Evolutionary conservation across 371 early-diverging fungal species (phyloP), one percentile per base, ranked within the genome.

Genomic region (Lichtheimia ornata): DNA sequence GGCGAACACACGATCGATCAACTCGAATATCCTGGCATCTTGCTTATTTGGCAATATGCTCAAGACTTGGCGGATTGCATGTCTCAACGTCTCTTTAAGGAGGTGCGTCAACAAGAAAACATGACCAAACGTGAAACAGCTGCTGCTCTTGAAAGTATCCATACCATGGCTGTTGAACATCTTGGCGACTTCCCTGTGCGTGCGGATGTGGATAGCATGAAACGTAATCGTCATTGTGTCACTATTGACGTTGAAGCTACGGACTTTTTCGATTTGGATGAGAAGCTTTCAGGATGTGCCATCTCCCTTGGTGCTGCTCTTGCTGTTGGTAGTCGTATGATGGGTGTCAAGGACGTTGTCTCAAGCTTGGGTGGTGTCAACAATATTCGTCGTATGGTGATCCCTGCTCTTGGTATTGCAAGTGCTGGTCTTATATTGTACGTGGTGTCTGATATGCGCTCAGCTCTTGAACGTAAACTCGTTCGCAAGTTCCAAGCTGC

Each of bases 31-130:
- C 84, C 86, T 18, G 95, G 97, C 18, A 65, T 94, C 49, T 65
- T 93, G 13, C 83, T 90, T 56, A 83, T 90, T 56, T 93, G 93
- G 92, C 84, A 87, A 62, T 97, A 94, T 72, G 94, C 95, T n/a
- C 84, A 88, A 54, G 88, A 88, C 58, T 74, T 93, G 56, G 81
- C 84, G 50, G 83, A 86, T 57, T 78, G 87, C 45, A 88, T 91
- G 85, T 81, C 85, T 5, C 83, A 84, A 40, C 73, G 76, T 14
- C 70, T 90, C 44, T 76, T 85, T 50, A 78, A 86, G 56, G 86
- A 86, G 40, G 83, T 90, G 20, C 71, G 77, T 25, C 81, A 79
- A 71, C 85, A 87, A 58, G 94, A 94, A 69, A 66, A 82, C 20
- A 78, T 83, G 49, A 89, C 94, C 5, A 77, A 83, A 52, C 81